Evolutionary conservation across 1,139 yeast genomes (phyloP).

Genomic region (Scheffersomyces lignicola): DNA sequence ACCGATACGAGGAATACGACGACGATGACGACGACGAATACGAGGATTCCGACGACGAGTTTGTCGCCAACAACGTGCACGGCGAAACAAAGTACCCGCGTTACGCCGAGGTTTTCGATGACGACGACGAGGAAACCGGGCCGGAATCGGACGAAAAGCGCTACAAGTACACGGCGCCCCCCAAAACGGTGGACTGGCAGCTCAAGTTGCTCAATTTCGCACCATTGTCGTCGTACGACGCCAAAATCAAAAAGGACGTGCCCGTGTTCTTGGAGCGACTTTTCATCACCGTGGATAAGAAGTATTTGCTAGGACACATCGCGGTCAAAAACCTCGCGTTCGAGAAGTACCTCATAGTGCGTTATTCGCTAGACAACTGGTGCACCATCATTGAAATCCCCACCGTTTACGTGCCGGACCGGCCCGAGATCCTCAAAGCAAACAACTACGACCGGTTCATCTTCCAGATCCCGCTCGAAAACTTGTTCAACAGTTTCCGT

Average conservation of each 20-base stretch:
- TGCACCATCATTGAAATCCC: conserved; percentile 67
- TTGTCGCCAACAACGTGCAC: conserved; percentile 12
- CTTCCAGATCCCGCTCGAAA: conserved; percentile 52
- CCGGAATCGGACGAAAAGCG: neutral
- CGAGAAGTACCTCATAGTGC: conserved; percentile 59
- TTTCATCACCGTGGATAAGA: conserved; percentile 57
- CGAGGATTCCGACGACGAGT: conserved; percentile 17
- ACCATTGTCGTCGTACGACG: conserved; percentile 32
- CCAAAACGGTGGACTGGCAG: conserved; percentile 44
- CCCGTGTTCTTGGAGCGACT: conserved; percentile 67
- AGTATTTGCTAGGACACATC: conserved; percentile 64
- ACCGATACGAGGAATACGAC: conserved; percentile 1
- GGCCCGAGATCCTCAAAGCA: conserved; percentile 50
- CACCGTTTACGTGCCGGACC: conserved; percentile 61
- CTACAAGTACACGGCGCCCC: conserved; percentile 3
- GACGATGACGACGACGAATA: conserved; percentile 11
- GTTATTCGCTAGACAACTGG: conserved; percentile 76
- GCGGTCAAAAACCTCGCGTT: conserved; percentile 72
- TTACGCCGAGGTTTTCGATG: conserved; percentile 7
- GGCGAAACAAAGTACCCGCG: conserved; percentile 27
- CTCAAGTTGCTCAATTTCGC: conserved; percentile 51
- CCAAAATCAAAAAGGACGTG: conserved; percentile 33
- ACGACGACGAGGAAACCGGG: conserved; percentile 12
- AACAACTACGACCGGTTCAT: conserved; percentile 58
- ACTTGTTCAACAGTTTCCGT: conserved; percentile 32